phyloP scores from a whole-genome alignment of 2,329 filamentous ascomycete genomes.

The Penicillium sp. region DNA sequence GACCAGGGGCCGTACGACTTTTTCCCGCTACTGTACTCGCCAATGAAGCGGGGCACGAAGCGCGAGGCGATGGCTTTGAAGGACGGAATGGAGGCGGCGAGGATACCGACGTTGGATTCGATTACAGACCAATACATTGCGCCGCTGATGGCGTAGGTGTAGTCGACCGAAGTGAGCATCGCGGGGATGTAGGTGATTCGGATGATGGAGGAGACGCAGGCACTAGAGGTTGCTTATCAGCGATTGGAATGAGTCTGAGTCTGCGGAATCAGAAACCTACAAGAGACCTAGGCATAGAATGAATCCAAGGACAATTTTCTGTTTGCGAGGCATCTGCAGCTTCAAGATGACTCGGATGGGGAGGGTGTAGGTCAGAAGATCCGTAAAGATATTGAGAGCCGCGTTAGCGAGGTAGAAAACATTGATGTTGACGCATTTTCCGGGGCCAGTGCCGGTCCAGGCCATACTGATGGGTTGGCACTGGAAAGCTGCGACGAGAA shows the following conservation, averaged over 20 bases:
- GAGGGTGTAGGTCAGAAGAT: constrained; percentile 55
- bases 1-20: constrained; percentile 25
- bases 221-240: constrained; percentile 25
- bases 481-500: constrained; percentile 46
- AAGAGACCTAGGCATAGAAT: constrained; percentile 55
- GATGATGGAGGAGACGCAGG: constrained; percentile 48
- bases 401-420: constrained; percentile 55
- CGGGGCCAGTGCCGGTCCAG: constrained; percentile 36
- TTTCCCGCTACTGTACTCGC: constrained; percentile 30
- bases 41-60: constrained; percentile 44
- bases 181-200: constrained; percentile 47
- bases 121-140: constrained; percentile 49
- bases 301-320: constrained; percentile 47
- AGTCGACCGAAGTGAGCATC: constrained; percentile 40
- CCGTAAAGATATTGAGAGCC: constrained; percentile 59
- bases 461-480: constrained; percentile 42
- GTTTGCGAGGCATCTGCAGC: constrained; percentile 48
- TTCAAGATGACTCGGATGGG: constrained; percentile 50
- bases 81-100: constrained; percentile 44
- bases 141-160: constrained; percentile 37
- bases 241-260: neutral
- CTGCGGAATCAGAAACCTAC: constrained; percentile 12
- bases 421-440: constrained; percentile 50
- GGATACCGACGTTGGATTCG: constrained; percentile 43
- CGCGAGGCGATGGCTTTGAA: constrained; percentile 42